phyloP scores from a whole-genome alignment of 1,284 basidiomycete genomes.

The Inonotus hispidus region DNA sequence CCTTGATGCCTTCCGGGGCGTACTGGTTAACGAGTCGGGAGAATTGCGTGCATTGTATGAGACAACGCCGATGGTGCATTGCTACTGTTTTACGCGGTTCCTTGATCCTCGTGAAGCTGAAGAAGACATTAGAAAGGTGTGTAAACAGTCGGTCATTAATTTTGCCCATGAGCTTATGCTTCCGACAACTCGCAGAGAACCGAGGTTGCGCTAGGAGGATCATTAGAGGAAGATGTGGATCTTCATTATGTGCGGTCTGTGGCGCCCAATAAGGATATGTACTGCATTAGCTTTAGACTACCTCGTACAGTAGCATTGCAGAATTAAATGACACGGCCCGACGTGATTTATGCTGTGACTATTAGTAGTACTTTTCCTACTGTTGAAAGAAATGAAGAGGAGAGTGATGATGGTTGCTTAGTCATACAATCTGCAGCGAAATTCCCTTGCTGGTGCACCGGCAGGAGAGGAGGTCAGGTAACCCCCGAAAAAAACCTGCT shows the following conservation, averaged over 20 bases:
- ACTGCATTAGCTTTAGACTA: slow-evolving; percentile 90
- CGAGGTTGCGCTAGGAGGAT: slow-evolving; percentile 56
- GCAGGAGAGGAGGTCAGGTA: neutral
- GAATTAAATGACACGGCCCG: slow-evolving; percentile 11
- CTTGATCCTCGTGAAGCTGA: slow-evolving; percentile 64
- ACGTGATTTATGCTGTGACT: no score
- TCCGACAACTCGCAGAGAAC: slow-evolving; percentile 54
- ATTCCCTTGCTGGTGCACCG: neutral
- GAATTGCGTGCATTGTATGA: slow-evolving; percentile 44
- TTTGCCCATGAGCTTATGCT: neutral
- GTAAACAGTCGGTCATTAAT: slow-evolving; percentile 25
- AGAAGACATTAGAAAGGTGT: slow-evolving; percentile 74
- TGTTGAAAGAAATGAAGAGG: no score
- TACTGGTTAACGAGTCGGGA: slow-evolving; percentile 41
- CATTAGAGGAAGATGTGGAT: slow-evolving; percentile 46
- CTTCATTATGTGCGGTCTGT: slow-evolving; percentile 88
- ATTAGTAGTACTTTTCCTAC: no score
- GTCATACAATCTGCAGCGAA: neutral
- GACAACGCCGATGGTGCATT: slow-evolving; percentile 88
- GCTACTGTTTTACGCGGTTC: slow-evolving; percentile 94
- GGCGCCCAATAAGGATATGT: slow-evolving; percentile 98
- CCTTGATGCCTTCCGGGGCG: slow-evolving; percentile 81
- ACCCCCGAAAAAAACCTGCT: slow-evolving; percentile 1
- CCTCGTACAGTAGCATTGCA: slow-evolving; percentile 54
- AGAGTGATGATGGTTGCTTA: neutral